Evolutionary conservation across 1,139 yeast genomes (phyloP), one percentile per base, ranked within the genome.

Genomic region (Yamadazyma epiphylla): DNA sequence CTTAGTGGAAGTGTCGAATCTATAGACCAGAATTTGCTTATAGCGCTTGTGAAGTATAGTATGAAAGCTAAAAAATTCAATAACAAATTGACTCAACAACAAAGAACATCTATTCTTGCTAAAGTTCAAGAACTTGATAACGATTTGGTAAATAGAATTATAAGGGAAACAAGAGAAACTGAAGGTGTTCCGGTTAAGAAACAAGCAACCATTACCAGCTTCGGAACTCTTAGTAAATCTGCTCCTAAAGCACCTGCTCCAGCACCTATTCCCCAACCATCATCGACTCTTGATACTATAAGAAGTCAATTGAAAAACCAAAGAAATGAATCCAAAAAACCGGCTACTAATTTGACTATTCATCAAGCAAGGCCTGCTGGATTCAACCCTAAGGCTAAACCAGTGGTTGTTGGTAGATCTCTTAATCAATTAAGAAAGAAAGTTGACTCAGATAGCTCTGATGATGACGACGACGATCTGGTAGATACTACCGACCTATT

Each of bases 351-450:
- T 3, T 78, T 78, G 2, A 78, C 80, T 27, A 23, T 23, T 13
- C 25, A 23, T 23, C 83, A 95, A 3, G 74, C 96, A 1, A 67
- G 95, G 30, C 85, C 89, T 0, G 77, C 95, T 1, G 96, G 95
- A 0, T 89, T 87, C 55, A 84, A 87, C 48, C 46, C 64, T 5
- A 64, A 59, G 38, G n/a, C n/a, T n/a, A 51, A 45, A 22, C 28
- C 44, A 5, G 41, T 44, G 2, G 45, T 47, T n/a, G 62, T 56
- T 10, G 73, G 68, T n/a, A 53, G 64, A 17, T 65, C 70, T 0
- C 29, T 41, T 28, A 64, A 65, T 36, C 40, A 55, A 1, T 45
- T 60, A 27, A 60, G 55, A 41, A 59, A 55, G 39, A 53, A 47
- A 36, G 46, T 34, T 5, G 66, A 59, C 12, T 52, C 60, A 3